Evolutionary conservation across 257 asterid species (phyloP).

Genomic region (Dorcoceras hygrometricum): DNA sequence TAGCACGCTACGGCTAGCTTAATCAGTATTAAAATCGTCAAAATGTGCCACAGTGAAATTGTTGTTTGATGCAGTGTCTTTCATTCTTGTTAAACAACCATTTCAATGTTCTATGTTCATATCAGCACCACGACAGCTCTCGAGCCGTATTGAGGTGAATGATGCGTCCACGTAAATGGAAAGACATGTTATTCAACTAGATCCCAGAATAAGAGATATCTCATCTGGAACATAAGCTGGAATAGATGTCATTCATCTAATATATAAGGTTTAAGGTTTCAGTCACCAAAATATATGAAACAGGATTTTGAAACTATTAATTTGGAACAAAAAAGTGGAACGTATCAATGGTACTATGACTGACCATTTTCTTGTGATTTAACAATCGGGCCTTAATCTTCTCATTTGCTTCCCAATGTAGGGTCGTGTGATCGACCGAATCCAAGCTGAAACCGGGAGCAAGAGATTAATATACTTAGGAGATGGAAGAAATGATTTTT

Average conservation of each 20-base stretch:
- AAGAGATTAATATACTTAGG: conserved; percentile 59
- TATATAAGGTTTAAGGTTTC: not conserved
- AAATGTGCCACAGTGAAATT: not conserved
- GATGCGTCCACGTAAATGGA: not conserved
- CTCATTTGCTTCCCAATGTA: conserved; percentile 18
- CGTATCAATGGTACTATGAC: not conserved
- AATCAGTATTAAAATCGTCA: not conserved
- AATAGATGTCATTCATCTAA: not conserved
- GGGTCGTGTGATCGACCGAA: conserved; percentile 55
- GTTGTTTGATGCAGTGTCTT: conserved; percentile 1
- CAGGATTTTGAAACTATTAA: not conserved
- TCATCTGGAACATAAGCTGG: not conserved
- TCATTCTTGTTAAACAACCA: not conserved
- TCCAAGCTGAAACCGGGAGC: conserved; percentile 38
- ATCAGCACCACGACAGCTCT: not conserved
- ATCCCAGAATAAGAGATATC: not conserved
- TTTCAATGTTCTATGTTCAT: not conserved
- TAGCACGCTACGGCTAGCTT: not conserved
- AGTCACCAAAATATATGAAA: not conserved
- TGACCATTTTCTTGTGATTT: not conserved
- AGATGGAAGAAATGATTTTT: conserved; percentile 75
- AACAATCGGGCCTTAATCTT: not conserved
- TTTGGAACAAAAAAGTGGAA: not conserved
- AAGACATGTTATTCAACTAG: not conserved
- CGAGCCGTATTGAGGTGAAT: not conserved